Base-by-base conservation (phyloP, 1,284 basidiomycete genomes). In the Malassezia sp. region DNA sequence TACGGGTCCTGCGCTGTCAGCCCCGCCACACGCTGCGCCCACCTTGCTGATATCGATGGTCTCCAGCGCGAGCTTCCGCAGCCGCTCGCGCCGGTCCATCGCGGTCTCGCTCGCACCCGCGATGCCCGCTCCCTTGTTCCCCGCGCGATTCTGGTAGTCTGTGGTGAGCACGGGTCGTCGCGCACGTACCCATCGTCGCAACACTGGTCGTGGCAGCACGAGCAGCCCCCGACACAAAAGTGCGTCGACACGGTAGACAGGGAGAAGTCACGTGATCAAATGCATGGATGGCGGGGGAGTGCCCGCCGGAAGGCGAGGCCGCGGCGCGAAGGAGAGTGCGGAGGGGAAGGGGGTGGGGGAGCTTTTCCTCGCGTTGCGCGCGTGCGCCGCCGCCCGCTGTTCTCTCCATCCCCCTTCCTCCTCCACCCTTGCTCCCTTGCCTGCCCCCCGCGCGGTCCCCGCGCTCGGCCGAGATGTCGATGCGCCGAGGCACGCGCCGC, bases 21-120 rank as follows among this genome's bases (percentile, higher is more conserved):
- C 7, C 37, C 24, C n/a, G n/a, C n/a, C n/a, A n/a, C n/a, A n/a
- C n/a, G n/a, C n/a, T n/a, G n/a, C n/a, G 44, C 40, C 15, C 37
- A 52, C 52, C 38, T 66, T 61, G 36, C 44, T 50, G 5, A 63
- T 49, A 42, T 70, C 66, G 31, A 68, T 64, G 9, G 61, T 59
- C 53, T 69, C 65, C 24, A 71, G 59, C 21, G 69, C 93, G 24
- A 99, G 81, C 74, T 96, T 96, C 50, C 90, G 76, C 36, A 97
- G 76, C 38, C 93, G 82, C 71, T 99, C 93, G 52, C 93, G 77
- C 49, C 93, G 77, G 75, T 97, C 91, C 9, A 97, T 84, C 69
- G 95, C 95, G 32, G 82, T 83, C 74, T 97, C 93, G 24, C 82
- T 85, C 20, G 84, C 84, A 24, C 87, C 85, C 36, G 86, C 73